Evolutionary conservation across 2,329 filamentous ascomycete species (phyloP), one percentile per base, ranked within the genome.

Genomic region (Pseudohalonectria lignicola): DNA sequence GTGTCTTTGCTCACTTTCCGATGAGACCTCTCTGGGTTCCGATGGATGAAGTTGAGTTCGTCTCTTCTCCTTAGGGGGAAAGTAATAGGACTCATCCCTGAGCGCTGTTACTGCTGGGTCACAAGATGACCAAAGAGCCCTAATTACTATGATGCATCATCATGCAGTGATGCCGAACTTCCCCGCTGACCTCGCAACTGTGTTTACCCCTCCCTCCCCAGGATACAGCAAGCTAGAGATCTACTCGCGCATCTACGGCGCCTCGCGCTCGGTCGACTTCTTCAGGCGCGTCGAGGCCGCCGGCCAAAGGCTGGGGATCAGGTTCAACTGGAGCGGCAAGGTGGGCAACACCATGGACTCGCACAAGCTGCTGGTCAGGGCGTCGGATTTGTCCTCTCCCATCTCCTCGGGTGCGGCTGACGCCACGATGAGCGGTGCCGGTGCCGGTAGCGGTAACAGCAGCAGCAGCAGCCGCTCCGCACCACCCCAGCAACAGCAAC

Each of bases 321-420:
- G 43, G 16, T 62, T 71, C 41, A 51, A 49, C 47, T 59, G 64
- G 53, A 47, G 47, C 15, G 66, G 69, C 15, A 48, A 40, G 8
- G 63, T 61, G 17, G 69, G 69, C 9, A 64, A 61, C 37, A 61
- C 64, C 12, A 59, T 61, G 29, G 54, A 59, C 43, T 60, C 61
- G 2, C 69, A 72, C 52, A 62, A 64, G 43, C 60, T 73, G n/a
- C 50, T 69, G 16, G 57, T 63, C 12, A 16, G 59, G 62, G 8
- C 55, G 63, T 15, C 46, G 42, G 31, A 46, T 36, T 39, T 51
- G 41, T 46, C 51, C 56, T 55, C 31, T 40, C 47, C 40, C 33
- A 34, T 44, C 25, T 17, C 41, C 12, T n/a, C 12, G 15, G 19
- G 18, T 26, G 7, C 9, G 30, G 15, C 16, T 10, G 30, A 5